A percentile compares a stretch with the other conserved stretches of the same genome.
Conservation (phyloP, 805 yeast species). For the Debaryomyces castellii region DNA sequence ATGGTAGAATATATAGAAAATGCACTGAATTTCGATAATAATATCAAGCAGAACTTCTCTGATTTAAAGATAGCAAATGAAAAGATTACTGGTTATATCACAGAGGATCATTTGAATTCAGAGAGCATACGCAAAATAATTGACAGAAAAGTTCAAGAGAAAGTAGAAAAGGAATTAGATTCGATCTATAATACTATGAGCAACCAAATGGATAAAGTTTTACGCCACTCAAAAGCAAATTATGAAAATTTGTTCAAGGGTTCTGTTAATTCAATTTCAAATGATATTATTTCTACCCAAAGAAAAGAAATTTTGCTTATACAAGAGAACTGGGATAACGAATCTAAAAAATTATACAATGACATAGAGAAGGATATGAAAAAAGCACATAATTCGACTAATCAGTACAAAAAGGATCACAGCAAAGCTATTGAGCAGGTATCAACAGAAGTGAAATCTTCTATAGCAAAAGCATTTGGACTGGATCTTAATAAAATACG, state of each 20-base stretch:
- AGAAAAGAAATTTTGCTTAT: conserved; percentile 6
- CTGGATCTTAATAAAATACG: conserved; percentile 7
- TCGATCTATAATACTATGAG: conserved; percentile 1
- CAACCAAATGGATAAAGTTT: conserved; percentile 3
- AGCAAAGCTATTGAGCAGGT: conserved; percentile 7
- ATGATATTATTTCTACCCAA: conserved; percentile 6
- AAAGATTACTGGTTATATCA: conserved; percentile 13
- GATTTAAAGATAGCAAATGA: conserved; percentile 13
- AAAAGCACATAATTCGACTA: neutral
- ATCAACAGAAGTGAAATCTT: conserved; percentile 7
- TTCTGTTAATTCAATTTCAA: conserved; percentile 9
- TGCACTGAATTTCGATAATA: neutral
- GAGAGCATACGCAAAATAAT: neutral
- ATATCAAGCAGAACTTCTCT: conserved; percentile 6
- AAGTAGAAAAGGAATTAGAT: conserved; percentile 4
- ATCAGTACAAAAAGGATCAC: conserved; percentile 3
- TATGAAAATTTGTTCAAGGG: conserved; percentile 8
- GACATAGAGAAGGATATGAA: conserved; percentile 4
- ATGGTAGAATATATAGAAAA: neutral
- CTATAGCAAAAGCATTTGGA: conserved; percentile 5
- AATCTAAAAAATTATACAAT: conserved; percentile 10
- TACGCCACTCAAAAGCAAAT: conserved; percentile 4
- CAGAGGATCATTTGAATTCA: conserved; percentile 12
- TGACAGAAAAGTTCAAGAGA: conserved; percentile 2
- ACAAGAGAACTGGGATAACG: conserved; percentile 10